phyloP scores from a whole-genome alignment of 331 rosid genomes.

The Pyrus hybrid region DNA sequence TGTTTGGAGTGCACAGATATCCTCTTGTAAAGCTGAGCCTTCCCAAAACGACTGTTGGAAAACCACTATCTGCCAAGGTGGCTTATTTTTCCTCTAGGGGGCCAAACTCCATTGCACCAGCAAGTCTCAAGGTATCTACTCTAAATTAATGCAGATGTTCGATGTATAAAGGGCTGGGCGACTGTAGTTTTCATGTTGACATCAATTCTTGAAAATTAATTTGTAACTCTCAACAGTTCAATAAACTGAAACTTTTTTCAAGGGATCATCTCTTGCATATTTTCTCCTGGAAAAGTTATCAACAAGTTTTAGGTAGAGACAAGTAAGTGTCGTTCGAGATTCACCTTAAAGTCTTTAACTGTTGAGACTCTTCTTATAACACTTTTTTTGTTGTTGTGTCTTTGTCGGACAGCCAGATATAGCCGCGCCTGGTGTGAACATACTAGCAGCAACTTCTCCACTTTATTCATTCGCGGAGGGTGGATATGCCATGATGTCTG shows the following conservation, averaged over 20 bases:
- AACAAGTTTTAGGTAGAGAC: background rate
- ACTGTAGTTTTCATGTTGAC: no score
- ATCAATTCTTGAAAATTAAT: no score
- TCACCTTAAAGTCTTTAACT: background rate
- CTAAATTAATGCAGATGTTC: no score
- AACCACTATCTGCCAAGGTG: slow-evolving; percentile 28
- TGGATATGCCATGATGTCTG: slow-evolving; percentile 22
- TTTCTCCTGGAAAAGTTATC: background rate
- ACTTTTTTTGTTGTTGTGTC: background rate
- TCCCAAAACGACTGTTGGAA: slow-evolving; percentile 35
- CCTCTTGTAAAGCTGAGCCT: slow-evolving; percentile 18
- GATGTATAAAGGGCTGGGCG: no score
- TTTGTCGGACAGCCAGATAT: slow-evolving; percentile 39
- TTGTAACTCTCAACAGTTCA: background rate
- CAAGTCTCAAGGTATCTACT: slow-evolving; percentile 40
- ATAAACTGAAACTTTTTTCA: background rate
- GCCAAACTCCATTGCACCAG: slow-evolving; percentile 40
- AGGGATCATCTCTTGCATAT: background rate
- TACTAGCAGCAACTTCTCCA: slow-evolving; percentile 21
- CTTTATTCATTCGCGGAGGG: background rate
- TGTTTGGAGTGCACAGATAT: background rate
- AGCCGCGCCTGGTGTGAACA: slow-evolving; percentile 31
- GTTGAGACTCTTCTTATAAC: background rate
- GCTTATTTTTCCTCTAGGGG: slow-evolving; percentile 49
- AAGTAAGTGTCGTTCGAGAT: background rate